Evolutionary conservation across 805 yeast species (phyloP).

Genomic region (Candida sithepensis): DNA sequence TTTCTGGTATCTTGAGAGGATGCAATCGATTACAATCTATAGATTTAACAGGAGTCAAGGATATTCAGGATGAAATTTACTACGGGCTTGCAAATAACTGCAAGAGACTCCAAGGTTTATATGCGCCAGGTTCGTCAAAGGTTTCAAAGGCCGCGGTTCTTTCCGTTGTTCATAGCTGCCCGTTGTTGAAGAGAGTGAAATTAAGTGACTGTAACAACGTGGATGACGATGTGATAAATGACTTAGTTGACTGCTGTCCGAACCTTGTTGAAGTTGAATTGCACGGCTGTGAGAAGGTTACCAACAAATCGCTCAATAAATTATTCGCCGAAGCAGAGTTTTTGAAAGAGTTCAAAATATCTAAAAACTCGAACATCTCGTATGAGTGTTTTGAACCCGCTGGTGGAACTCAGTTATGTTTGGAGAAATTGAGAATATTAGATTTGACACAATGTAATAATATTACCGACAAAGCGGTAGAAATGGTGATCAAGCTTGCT

Average conservation of each 20-base stretch:
- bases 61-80: slow-evolving; percentile 67
- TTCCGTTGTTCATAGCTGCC: slow-evolving; percentile 57
- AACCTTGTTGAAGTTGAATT: slow-evolving; percentile 86
- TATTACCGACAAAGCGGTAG: slow-evolving; percentile 76
- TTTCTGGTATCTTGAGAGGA: slow-evolving; percentile 55
- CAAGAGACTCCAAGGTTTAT: slow-evolving; percentile 78
- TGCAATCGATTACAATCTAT: slow-evolving; percentile 77
- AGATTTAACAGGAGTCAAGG: slow-evolving; percentile 77
- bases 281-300: slow-evolving; percentile 72
- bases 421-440: slow-evolving; percentile 71
- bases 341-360: slow-evolving; percentile 79
- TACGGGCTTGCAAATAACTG: slow-evolving; percentile 66
- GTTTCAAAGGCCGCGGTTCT: slow-evolving; percentile 65
- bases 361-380: slow-evolving; percentile 66
- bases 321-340: slow-evolving; percentile 63
- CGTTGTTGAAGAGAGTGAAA: slow-evolving; percentile 76
- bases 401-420: slow-evolving; percentile 30
- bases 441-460: slow-evolving; percentile 83
- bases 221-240: slow-evolving; percentile 57
- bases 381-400: slow-evolving; percentile 53
- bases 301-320: slow-evolving; percentile 55
- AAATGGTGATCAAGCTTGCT: slow-evolving; percentile 66
- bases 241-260: slow-evolving; percentile 68
- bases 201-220: slow-evolving; percentile 68
- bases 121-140: slow-evolving; percentile 79